Percentiles rank a stretch among this genome's conserved stretches.
phyloP scores from a whole-genome alignment of 1,139 yeast genomes.

The Hansenula anomala region DNA sequence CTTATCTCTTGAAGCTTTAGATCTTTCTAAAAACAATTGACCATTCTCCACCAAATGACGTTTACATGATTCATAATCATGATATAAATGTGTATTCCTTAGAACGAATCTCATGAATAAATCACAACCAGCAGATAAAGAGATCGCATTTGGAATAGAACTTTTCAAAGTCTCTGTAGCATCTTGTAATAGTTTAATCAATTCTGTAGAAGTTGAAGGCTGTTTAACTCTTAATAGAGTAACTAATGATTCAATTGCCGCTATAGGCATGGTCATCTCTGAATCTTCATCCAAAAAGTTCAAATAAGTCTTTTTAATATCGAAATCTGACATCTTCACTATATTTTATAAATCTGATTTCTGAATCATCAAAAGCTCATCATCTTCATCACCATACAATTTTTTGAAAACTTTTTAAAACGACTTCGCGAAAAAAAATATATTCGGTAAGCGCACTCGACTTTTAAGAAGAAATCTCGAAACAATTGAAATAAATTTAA shows the following conservation, averaged over 20 bases:
- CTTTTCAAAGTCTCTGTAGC: conserved; percentile 72
- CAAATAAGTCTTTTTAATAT: conserved; percentile 75
- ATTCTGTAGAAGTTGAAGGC: conserved; percentile 90
- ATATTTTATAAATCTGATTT: background rate
- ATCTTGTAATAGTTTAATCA: conserved; percentile 72
- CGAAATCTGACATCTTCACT: conserved; percentile 43
- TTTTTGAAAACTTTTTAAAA: no score
- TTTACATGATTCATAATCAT: conserved; percentile 96
- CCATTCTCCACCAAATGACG: conserved; percentile 90
- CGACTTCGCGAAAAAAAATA: no score
- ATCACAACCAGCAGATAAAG: conserved; percentile 96
- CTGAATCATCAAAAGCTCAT: no score
- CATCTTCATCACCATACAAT: no score
- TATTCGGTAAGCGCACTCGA: no score
- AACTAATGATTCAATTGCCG: conserved; percentile 93
- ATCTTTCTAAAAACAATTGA: conserved; percentile 83
- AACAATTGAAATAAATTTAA: no score
- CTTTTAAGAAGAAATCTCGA: no score
- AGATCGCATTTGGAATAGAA: conserved; percentile 85
- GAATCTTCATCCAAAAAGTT: conserved; percentile 79
- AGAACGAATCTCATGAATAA: conserved; percentile 90
- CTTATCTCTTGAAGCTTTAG: conserved; percentile 82
- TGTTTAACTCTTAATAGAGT: conserved; percentile 75
- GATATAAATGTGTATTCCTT: conserved; percentile 80
- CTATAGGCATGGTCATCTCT: conserved; percentile 98